phyloP scores from a whole-genome alignment of 345 rosid genomes.

The Lumnitzera littorea region DNA sequence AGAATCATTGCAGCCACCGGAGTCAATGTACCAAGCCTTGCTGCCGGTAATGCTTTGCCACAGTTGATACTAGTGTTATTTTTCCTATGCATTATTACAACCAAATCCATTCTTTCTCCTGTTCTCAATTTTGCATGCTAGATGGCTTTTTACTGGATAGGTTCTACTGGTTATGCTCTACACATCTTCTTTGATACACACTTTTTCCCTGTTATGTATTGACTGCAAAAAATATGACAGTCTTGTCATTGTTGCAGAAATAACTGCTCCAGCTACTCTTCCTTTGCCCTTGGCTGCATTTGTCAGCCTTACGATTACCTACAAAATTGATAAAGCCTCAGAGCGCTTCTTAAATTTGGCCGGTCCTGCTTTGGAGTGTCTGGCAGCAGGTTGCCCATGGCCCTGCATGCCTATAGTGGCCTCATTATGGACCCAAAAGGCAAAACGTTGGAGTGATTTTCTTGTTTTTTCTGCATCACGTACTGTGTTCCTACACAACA shows the following conservation, averaged over 20 bases:
- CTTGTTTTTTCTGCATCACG: slow-evolving; percentile 94
- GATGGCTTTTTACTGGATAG: background rate
- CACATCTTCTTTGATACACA: too few relatives aligned
- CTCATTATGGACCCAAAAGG: slow-evolving; percentile 95
- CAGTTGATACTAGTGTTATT: background rate
- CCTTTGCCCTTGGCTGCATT: slow-evolving; percentile 96
- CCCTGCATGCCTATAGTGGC: slow-evolving; percentile 97
- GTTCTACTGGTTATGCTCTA: too few relatives aligned
- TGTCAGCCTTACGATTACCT: slow-evolving; percentile 93
- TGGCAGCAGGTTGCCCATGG: slow-evolving; percentile 97
- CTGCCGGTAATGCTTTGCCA: slow-evolving; percentile 46
- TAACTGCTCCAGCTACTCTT: slow-evolving; percentile 71
- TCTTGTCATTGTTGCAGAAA: slow-evolving; percentile 41
- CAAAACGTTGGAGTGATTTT: slow-evolving; percentile 93
- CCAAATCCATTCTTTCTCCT: too few relatives aligned
- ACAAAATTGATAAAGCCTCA: slow-evolving; percentile 77
- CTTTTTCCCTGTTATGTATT: too few relatives aligned
- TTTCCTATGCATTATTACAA: too few relatives aligned
- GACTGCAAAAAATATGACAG: slow-evolving; percentile 1
- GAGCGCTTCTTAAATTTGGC: slow-evolving; percentile 78
- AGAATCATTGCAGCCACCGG: slow-evolving; percentile 84
- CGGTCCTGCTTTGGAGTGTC: slow-evolving; percentile 81
- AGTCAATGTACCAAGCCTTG: slow-evolving; percentile 86
- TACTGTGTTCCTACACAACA: slow-evolving; percentile 84
- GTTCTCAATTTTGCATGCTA: too few relatives aligned